Conservation (phyloP, 345 rosid genomes). For the Citrus maxima region DNA sequence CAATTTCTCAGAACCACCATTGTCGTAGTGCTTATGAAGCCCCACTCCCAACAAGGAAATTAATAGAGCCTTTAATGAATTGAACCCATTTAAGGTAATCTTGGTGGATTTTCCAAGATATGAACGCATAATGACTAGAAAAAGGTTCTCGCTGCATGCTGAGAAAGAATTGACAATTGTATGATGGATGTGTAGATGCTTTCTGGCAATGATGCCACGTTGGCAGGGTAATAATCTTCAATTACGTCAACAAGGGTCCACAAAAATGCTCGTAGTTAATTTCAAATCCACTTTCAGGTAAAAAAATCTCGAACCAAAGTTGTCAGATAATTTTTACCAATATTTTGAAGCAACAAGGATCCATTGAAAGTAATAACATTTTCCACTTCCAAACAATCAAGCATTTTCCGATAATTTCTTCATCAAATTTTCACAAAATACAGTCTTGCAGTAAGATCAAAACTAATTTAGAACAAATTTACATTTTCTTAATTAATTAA, state of each 20-base stretch:
- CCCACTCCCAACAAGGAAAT: neutral
- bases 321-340: neutral
- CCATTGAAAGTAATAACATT: neutral
- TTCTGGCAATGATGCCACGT: constrained; percentile 10
- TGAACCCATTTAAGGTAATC: constrained; percentile 17
- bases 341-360: neutral
- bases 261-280: neutral
- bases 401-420: neutral
- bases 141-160: constrained; percentile 15
- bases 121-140: constrained; percentile 13
- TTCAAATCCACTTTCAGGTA: neutral
- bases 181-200: constrained; percentile 9
- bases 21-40: neutral
- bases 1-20: constrained; percentile 4
- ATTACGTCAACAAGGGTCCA: constrained; percentile 15
- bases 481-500: neutral
- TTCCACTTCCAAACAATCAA: neutral
- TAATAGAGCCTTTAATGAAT: constrained; percentile 11
- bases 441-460: neutral
- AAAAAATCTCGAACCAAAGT: neutral
- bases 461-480: neutral
- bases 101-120: constrained; percentile 16
- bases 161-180: constrained; percentile 24
- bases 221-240: neutral
- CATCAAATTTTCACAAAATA: neutral